Evolutionary conservation across 345 rosid genomes (phyloP).

Genomic region (Moricandia arvensis): DNA sequence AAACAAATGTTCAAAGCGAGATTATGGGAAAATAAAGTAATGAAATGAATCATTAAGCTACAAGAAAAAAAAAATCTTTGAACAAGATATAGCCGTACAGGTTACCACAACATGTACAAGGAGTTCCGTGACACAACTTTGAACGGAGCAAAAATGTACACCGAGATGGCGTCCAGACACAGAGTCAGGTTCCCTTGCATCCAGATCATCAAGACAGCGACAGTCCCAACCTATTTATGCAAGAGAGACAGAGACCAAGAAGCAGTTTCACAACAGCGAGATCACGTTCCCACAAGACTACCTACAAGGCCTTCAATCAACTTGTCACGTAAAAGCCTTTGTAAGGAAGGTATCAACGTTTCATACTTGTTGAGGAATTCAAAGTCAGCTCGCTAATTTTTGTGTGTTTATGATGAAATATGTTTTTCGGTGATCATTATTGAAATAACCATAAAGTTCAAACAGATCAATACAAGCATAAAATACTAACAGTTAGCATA

Average conservation of each 20-base stretch:
- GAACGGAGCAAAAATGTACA: constrained; percentile 62
- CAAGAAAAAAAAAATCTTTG: not conserved
- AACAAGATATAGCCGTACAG: no score
- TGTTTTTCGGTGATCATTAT: not conserved
- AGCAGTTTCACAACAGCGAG: constrained; percentile 59
- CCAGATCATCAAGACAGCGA: constrained; percentile 59
- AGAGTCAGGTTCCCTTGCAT: constrained; percentile 64
- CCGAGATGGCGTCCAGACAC: constrained; percentile 63
- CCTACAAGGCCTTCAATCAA: constrained; percentile 49
- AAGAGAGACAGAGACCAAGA: constrained; percentile 52
- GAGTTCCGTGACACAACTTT: constrained; percentile 42
- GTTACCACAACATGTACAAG: not conserved
- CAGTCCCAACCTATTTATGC: constrained; percentile 46
- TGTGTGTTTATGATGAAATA: not conserved
- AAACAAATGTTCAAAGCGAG: not conserved
- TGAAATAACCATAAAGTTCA: not conserved
- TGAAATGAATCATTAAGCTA: not conserved
- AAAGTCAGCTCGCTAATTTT: not conserved
- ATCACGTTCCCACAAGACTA: constrained; percentile 61
- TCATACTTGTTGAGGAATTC: not conserved
- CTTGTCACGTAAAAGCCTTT: constrained; percentile 40
- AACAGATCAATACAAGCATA: not conserved
- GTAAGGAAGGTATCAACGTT: not conserved
- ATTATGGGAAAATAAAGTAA: not conserved
- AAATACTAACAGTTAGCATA: not conserved